Conservation (phyloP, 2,329 filamentous ascomycete genomes). For the Bipolaris victoriae region DNA sequence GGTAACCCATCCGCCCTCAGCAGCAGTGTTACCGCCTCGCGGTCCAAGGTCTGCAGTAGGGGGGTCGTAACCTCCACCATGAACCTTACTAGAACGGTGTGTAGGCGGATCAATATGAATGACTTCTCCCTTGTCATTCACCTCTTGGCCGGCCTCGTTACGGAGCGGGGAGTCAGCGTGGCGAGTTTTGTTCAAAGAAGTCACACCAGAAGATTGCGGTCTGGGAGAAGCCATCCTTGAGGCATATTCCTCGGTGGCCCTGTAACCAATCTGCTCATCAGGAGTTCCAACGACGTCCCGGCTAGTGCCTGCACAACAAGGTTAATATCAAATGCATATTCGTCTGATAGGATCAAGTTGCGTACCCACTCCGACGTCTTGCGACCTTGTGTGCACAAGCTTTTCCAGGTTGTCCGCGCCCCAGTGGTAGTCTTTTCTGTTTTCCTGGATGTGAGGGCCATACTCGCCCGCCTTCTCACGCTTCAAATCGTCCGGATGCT, state of each 20-base stretch:
- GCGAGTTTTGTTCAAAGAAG: constrained; percentile 56
- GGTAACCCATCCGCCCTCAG: constrained; percentile 59
- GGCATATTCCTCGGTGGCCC: constrained; percentile 83
- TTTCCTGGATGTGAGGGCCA: constrained; percentile 62
- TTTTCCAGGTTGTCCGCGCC: constrained; percentile 90
- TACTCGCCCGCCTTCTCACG: constrained; percentile 76
- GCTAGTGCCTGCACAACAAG: constrained; percentile 66
- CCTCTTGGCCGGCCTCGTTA: constrained; percentile 54
- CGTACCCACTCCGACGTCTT: constrained; percentile 61
- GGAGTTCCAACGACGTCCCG: constrained; percentile 73
- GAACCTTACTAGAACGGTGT: constrained; percentile 52
- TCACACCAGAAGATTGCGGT: constrained; percentile 56
- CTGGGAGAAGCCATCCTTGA: constrained; percentile 75
- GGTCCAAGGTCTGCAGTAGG: constrained; percentile 59
- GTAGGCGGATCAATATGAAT: constrained; percentile 79
- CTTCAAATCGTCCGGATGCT: constrained; percentile 79
- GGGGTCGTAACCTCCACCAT: constrained; percentile 59
- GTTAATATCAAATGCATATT: constrained; percentile 52
- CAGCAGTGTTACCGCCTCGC: constrained; percentile 53
- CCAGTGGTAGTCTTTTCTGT: constrained; percentile 78
- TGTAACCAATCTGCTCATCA: constrained; percentile 87
- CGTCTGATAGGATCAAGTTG: constrained; percentile 15
- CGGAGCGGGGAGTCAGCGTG: constrained; percentile 59
- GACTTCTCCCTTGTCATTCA: constrained; percentile 62
- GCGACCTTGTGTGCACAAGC: constrained; percentile 73